phyloP scores from a whole-genome alignment of 495 filamentous ascomycete species.

The Friedmanniomyces simplex region DNA sequence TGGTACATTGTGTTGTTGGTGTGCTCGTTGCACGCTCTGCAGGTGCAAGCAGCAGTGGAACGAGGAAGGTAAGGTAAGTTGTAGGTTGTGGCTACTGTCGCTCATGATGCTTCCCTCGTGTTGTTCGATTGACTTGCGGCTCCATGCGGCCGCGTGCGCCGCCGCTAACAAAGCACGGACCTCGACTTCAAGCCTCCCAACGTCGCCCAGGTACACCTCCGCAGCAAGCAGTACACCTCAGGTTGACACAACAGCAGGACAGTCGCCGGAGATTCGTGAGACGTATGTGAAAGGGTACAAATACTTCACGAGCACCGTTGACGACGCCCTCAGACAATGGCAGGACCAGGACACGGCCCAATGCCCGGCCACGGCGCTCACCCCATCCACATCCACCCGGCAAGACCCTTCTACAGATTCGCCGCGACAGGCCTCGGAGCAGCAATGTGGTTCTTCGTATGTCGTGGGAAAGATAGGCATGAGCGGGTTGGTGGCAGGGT shows the following conservation, averaged over 20 bases:
- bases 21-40: slow-evolving; percentile 3
- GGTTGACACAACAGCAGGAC: too few relatives aligned
- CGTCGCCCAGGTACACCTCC: too few relatives aligned
- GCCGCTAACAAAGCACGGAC: too few relatives aligned
- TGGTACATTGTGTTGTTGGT: not conserved
- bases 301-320: not conserved
- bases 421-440: slow-evolving; percentile 78
- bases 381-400: slow-evolving; percentile 63
- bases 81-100: too few relatives aligned
- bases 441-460: slow-evolving; percentile 98
- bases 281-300: too few relatives aligned
- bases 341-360: slow-evolving; percentile 9
- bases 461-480: not conserved
- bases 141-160: too few relatives aligned
- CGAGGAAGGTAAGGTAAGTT: not conserved
- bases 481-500: not conserved
- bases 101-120: too few relatives aligned
- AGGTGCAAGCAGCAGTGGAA: not conserved
- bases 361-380: slow-evolving; percentile 38
- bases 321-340: slow-evolving; percentile 13
- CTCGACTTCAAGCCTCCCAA: too few relatives aligned
- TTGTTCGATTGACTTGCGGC: too few relatives aligned
- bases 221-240: too few relatives aligned
- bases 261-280: too few relatives aligned
- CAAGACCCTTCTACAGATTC: slow-evolving; percentile 68